These are phyloP conservation scores for Bryoglossum gracile DNA, from an alignment of 495 filamentous ascomycete species.

Conservation along the genomic window DNA sequence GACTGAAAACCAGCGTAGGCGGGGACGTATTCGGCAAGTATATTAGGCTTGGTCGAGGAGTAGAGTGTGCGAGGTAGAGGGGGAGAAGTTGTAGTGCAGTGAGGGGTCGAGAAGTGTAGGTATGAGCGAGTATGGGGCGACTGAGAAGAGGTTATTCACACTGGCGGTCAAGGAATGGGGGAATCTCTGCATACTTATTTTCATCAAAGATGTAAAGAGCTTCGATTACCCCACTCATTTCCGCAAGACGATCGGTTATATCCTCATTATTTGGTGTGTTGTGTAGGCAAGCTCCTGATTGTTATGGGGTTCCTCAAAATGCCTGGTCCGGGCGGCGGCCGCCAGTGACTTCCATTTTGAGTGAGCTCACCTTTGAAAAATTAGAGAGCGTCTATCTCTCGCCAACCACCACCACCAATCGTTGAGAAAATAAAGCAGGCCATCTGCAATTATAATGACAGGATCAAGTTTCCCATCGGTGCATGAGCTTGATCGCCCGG, in stretches of 20 bases:
- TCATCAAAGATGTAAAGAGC: slow-evolving; percentile 96
- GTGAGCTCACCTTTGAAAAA: too few species aligned
- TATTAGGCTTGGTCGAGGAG: slow-evolving; percentile 77
- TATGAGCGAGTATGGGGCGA: slow-evolving; percentile 46
- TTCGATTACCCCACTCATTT: slow-evolving; percentile 81
- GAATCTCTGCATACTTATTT: slow-evolving; percentile 54
- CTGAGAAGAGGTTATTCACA: slow-evolving; percentile 19
- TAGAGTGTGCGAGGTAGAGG: slow-evolving; percentile 77
- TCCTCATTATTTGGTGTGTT: slow-evolving; percentile 22
- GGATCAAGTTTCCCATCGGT: slow-evolving; percentile 9
- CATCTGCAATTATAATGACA: too few species aligned
- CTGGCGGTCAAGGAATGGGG: not conserved
- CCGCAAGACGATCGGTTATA: slow-evolving; percentile 3
- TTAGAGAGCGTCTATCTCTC: too few species aligned
- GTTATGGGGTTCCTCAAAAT: slow-evolving; percentile 12
- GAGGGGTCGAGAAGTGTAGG: slow-evolving; percentile 64
- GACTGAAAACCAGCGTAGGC: slow-evolving; percentile 83
- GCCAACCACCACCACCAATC: too few species aligned
- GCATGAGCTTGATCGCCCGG: slow-evolving; percentile 11
- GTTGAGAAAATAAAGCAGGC: too few species aligned
- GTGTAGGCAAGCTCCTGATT: not conserved
- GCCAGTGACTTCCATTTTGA: not conserved
- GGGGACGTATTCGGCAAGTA: slow-evolving; percentile 76
- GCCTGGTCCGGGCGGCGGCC: slow-evolving; percentile 16
- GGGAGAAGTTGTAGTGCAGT: slow-evolving; percentile 68